Evolutionary conservation across 192 early-diverging fungal species (phyloP).

Genomic region (Coemansia sp.): DNA sequence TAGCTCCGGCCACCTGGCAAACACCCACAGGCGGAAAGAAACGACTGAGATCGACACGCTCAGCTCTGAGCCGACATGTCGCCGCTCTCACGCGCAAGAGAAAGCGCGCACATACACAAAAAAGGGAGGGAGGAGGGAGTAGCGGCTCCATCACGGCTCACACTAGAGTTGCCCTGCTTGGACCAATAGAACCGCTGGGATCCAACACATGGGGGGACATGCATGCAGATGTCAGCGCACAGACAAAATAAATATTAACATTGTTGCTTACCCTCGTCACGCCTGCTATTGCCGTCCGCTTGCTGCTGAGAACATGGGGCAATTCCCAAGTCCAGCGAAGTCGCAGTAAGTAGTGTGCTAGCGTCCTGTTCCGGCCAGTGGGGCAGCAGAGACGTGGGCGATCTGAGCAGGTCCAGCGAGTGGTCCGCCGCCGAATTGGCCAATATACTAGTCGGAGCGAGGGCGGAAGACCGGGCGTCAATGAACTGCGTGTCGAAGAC

Average conservation of each 20-base stretch:
- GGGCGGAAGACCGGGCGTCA: conserved; percentile 47
- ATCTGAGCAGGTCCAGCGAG: conserved; percentile 28
- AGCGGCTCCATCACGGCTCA: neutral
- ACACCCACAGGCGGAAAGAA: neutral
- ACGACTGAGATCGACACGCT: neutral
- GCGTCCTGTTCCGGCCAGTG: conserved; percentile 40
- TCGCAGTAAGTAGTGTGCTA: neutral
- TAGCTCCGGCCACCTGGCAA: neutral
- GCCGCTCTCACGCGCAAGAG: neutral
- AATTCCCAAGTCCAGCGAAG: neutral
- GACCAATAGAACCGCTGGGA: neutral
- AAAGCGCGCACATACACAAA: neutral
- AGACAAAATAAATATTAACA: conserved; percentile 1
- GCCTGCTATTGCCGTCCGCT: neutral
- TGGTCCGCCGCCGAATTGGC: neutral
- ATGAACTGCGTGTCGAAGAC: conserved; percentile 47
- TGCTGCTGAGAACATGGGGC: neutral
- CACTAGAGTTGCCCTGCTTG: neutral
- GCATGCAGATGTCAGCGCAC: conserved; percentile 6
- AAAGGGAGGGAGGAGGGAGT: neutral
- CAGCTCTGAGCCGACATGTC: conserved; percentile 1
- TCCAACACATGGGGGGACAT: neutral
- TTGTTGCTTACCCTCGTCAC: conserved; percentile 12
- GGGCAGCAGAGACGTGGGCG: conserved; percentile 45
- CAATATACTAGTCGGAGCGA: neutral